Base-by-base conservation (phyloP, 2,329 filamentous ascomycete genomes). In the Alternaria longipes region DNA sequence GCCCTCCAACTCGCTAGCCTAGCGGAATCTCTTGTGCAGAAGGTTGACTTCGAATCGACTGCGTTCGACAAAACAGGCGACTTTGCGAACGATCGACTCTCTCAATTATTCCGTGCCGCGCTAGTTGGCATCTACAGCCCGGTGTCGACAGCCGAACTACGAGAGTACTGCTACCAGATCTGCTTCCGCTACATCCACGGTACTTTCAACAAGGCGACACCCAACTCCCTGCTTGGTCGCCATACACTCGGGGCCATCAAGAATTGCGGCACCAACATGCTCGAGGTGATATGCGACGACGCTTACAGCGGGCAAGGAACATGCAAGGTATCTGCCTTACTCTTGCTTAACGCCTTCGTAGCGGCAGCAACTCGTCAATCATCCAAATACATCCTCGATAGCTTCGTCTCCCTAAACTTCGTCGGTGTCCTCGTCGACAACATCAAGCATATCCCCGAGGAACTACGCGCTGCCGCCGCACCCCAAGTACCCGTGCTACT, bases 261-360 rank as follows among this genome's bases (percentile, higher is more conserved):
- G 76, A 88, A 90, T 5, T 89, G 93, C 45, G 94, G 95, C 40
- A 91, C 93, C 71, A 86, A 91, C 56, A 84, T 98, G 40, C 86
- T 98, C 62, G 93, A 94, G 69, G 89, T 93, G 26, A 85, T 97
- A 44, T 97, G 94, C 74, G 95, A 99, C 73, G 95, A 99, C 81
- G 94, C 93, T 20, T 94, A 94, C 76, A 89, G 91, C 60, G 93
- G 93, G 40, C 91, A 94, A 72, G 86, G 91, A 38, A 87, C 85
- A 12, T 96, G 92, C 77, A 91, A 96, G 74, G 89, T 96, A 4
- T 90, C 94, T 1, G 93, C 95, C 11, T 83, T 98, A 44, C 86
- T 97, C 38, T 84, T 98, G n/a, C 84, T 99, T 34, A 89, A 91
- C 55, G 87, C 91, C 1, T 80, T 98, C 14, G 89, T 96, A 32